Percentiles rank a stretch among this genome's conserved stretches.
phyloP scores from a whole-genome alignment of 169 alveolate genomes.

The Plasmodium ovale region DNA sequence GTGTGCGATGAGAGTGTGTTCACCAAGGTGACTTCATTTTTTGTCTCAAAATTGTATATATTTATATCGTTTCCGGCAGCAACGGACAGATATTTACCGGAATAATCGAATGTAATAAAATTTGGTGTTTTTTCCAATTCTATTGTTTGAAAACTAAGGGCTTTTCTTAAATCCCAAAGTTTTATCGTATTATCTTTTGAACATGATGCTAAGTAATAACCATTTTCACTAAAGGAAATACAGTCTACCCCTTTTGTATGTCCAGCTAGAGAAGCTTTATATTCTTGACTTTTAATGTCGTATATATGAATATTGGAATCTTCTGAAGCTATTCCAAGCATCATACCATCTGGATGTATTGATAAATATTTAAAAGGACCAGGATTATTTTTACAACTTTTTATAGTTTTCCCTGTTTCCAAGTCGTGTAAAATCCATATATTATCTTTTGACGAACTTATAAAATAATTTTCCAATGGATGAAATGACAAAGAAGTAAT shows the following conservation, averaged over 20 bases:
- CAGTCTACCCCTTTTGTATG: slow-evolving; percentile 53
- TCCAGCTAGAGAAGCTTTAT: slow-evolving; percentile 79
- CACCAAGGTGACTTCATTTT: slow-evolving; percentile 56
- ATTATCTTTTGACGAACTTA: slow-evolving; percentile 82
- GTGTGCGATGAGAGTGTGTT: slow-evolving; percentile 77
- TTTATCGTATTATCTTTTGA: slow-evolving; percentile 82
- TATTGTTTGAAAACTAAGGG: slow-evolving; percentile 79
- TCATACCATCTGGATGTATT: slow-evolving; percentile 92
- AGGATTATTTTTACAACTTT: slow-evolving; percentile 81
- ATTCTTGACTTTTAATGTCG: slow-evolving; percentile 86
- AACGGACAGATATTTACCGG: slow-evolving; percentile 79
- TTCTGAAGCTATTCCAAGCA: slow-evolving; percentile 85
- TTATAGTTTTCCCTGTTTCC: slow-evolving; percentile 84
- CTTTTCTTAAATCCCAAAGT: slow-evolving; percentile 88
- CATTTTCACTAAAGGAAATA: slow-evolving; percentile 89
- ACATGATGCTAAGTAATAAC: slow-evolving; percentile 88
- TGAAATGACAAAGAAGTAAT: slow-evolving; percentile 83
- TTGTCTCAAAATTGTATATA: slow-evolving; percentile 75
- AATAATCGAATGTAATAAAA: slow-evolving; percentile 80
- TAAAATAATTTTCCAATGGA: slow-evolving; percentile 87
- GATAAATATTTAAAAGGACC: slow-evolving; percentile 74
- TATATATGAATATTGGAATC: slow-evolving; percentile 88
- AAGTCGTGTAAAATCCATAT: slow-evolving; percentile 86
- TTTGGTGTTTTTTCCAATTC: slow-evolving; percentile 78
- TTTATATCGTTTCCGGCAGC: slow-evolving; percentile 53